These are phyloP conservation scores for Rhodotorula sp. DNA, from an alignment of 1,284 basidiomycete species.

Conservation along the genomic window DNA sequence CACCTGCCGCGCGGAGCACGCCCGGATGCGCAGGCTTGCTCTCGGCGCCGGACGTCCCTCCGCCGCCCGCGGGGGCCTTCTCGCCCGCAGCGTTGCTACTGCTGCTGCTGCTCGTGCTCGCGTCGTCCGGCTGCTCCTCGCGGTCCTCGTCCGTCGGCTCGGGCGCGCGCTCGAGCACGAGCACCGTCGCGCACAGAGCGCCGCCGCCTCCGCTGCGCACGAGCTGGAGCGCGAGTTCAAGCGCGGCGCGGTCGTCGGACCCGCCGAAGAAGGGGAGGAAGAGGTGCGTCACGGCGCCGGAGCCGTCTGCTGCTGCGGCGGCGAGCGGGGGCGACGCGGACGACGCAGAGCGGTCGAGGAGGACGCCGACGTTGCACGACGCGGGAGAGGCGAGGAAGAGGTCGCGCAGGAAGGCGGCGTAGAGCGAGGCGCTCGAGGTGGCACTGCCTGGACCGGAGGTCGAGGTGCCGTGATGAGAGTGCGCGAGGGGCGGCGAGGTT, in stretches of 20 bases:
- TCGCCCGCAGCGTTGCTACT: not conserved
- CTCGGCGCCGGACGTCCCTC: too few species aligned
- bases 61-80: slow-evolving; percentile 10
- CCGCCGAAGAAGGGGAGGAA: slow-evolving; percentile 90
- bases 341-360: slow-evolving; percentile 65
- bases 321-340: not conserved
- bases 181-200: slow-evolving; percentile 66
- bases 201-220: slow-evolving; percentile 59
- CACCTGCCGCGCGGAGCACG: too few species aligned
- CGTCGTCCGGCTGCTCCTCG: slow-evolving; percentile 1
- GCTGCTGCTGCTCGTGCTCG: not conserved
- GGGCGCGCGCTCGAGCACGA: slow-evolving; percentile 57
- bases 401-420: slow-evolving; percentile 15
- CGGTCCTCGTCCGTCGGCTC: slow-evolving; percentile 41
- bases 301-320: too few species aligned
- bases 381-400: slow-evolving; percentile 31
- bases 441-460: slow-evolving; percentile 62
- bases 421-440: slow-evolving; percentile 6
- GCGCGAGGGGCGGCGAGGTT: too few species aligned
- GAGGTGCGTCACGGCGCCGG: slow-evolving; percentile 58
- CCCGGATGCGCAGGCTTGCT: too few species aligned
- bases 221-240: slow-evolving; percentile 75
- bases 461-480: not conserved
- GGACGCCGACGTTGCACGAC: slow-evolving; percentile 63
- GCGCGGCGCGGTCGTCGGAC: slow-evolving; percentile 81